Evolutionary conservation across 2,329 filamentous ascomycete species (phyloP).

Genomic region (Venturia carpophila): DNA sequence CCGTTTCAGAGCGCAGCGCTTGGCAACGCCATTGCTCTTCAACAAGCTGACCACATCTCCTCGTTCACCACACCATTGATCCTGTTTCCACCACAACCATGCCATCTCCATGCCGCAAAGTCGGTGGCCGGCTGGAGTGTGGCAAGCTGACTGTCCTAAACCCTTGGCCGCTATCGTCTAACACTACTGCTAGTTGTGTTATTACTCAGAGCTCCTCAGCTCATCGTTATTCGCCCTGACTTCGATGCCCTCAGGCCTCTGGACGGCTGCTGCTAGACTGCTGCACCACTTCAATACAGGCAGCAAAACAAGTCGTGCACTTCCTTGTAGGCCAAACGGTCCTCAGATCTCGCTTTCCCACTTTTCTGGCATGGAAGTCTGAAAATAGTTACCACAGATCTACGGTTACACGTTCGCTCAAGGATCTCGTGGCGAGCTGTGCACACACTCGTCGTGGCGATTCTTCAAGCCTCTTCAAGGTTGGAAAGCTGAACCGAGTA

Average conservation of each 20-base stretch:
- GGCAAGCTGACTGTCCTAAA: background rate
- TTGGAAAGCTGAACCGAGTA: background rate
- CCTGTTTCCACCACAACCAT: background rate
- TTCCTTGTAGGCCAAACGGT: background rate
- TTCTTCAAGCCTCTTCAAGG: background rate
- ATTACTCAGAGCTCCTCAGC: background rate
- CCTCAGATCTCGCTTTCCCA: background rate
- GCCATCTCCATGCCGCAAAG: background rate
- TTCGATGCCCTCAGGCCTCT: background rate
- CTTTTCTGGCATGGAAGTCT: background rate
- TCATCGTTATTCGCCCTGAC: background rate
- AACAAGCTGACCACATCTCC: background rate
- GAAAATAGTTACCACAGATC: background rate
- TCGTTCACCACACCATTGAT: background rate
- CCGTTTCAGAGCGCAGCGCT: background rate
- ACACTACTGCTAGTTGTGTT: background rate
- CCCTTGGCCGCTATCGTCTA: background rate
- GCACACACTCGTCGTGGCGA: background rate
- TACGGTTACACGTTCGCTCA: background rate
- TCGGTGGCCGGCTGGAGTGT: background rate
- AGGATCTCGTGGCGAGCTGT: slow-evolving; percentile 1
- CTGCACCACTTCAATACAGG: background rate
- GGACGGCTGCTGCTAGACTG: background rate
- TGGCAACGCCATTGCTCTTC: background rate
- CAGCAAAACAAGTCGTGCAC: background rate